Percentiles rank a stretch among this genome's conserved stretches.
These are phyloP conservation scores for Mycena leptocephala DNA, from an alignment of 768 basidiomycete species.

Conservation along the genomic window DNA sequence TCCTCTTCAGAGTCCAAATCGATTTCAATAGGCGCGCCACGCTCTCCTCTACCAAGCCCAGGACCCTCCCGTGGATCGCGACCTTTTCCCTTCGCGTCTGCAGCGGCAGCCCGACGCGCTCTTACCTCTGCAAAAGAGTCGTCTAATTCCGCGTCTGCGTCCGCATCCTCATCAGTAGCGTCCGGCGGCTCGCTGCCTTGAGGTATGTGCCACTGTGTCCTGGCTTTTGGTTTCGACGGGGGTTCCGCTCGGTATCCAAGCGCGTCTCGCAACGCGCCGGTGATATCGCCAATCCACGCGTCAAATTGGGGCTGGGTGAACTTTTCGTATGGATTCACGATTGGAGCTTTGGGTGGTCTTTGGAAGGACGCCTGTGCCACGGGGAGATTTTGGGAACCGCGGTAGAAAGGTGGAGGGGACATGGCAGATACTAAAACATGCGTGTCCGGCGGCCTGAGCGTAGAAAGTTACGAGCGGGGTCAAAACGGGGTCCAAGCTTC, in stretches of 20 bases:
- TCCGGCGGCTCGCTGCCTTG: constrained; percentile 36
- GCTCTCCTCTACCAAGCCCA: constrained; percentile 59
- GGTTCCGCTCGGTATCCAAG: constrained; percentile 65
- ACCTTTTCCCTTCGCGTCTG: constrained; percentile 69
- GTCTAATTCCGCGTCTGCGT: constrained; percentile 49
- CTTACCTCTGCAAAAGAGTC: constrained; percentile 72
- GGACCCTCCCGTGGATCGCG: constrained; percentile 76
- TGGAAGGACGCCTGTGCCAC: constrained; percentile 18
- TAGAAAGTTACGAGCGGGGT: background rate
- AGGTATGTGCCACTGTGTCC: constrained; percentile 31
- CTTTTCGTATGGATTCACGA: constrained; percentile 83
- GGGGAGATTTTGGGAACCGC: constrained; percentile 7
- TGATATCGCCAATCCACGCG: constrained; percentile 79
- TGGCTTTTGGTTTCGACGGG: constrained; percentile 32
- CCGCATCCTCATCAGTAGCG: constrained; percentile 38
- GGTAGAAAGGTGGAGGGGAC: constrained; percentile 22
- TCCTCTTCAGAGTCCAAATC: constrained; percentile 54
- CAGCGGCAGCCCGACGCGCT: constrained; percentile 56
- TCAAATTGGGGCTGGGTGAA: constrained; percentile 81
- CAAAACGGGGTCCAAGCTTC: background rate
- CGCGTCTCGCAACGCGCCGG: constrained; percentile 69
- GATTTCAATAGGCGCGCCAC: constrained; percentile 65
- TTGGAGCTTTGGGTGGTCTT: constrained; percentile 60
- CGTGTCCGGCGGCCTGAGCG: background rate
- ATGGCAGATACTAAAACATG: constrained; percentile 13